Percentiles rank a stretch among this genome's conserved stretches.
phyloP scores from a whole-genome alignment of 805 yeast genomes.

The Zygotorulaspora danielsina region DNA sequence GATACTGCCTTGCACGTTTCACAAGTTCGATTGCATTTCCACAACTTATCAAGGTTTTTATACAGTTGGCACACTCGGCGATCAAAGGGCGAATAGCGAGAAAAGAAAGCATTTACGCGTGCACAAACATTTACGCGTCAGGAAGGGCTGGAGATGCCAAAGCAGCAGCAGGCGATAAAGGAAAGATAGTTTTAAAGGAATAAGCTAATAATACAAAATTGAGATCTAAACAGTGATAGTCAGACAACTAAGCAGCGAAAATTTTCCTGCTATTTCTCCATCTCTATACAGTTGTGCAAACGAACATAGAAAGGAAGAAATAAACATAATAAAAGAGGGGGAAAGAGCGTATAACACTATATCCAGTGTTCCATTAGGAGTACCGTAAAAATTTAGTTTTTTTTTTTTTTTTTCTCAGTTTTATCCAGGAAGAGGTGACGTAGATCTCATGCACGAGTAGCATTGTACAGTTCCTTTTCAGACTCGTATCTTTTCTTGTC shows the following conservation, averaged over 20 bases:
- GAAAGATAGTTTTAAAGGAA: neutral
- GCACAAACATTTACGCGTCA: constrained; percentile 1
- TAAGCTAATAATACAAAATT: constrained; percentile 2
- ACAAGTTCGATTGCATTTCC: neutral
- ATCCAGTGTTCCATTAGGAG: neutral
- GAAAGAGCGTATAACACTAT: too few relatives aligned
- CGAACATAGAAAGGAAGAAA: neutral
- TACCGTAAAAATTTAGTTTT: neutral
- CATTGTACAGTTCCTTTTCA: constrained; percentile 83
- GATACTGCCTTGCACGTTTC: neutral
- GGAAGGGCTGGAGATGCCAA: too few relatives aligned
- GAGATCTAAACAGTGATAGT: neutral
- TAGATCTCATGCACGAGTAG: constrained; percentile 31
- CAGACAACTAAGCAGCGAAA: neutral
- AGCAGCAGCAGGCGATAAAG: too few relatives aligned
- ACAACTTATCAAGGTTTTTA: neutral
- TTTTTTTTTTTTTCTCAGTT: neutral
- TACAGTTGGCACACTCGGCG: neutral
- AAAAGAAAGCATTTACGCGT: constrained; percentile 1
- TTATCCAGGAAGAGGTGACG: too few relatives aligned
- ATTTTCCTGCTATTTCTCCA: too few relatives aligned
- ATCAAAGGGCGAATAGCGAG: neutral
- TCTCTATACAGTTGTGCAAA: too few relatives aligned
- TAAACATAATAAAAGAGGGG: too few relatives aligned
- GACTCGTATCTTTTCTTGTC: constrained; percentile 98